Evolutionary conservation across 2,329 filamentous ascomycete species (phyloP).

Genomic region (Dothideomycetes sp.): DNA sequence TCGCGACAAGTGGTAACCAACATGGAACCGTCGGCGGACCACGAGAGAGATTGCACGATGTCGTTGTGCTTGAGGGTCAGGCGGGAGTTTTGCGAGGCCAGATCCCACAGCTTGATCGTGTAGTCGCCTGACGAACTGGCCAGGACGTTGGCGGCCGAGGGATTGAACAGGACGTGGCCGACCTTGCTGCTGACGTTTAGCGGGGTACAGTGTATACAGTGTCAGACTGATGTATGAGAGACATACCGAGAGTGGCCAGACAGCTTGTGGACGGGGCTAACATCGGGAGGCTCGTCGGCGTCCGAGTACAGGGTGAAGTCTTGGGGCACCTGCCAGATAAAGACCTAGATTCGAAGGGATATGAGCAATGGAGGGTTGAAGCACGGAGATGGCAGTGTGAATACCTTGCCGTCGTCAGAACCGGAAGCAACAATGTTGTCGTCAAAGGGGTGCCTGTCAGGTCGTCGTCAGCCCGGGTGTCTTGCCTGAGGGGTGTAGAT

Average conservation of each 20-base stretch:
- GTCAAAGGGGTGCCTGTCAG: slow-evolving; percentile 81
- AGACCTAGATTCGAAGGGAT: slow-evolving; percentile 59
- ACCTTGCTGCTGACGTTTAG: slow-evolving; percentile 62
- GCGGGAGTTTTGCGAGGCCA: slow-evolving; percentile 65
- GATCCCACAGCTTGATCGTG: slow-evolving; percentile 92
- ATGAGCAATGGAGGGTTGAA: no score
- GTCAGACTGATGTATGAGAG: background rate
- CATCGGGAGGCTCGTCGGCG: slow-evolving; percentile 70
- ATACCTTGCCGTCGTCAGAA: slow-evolving; percentile 85
- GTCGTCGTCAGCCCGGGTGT: slow-evolving; percentile 20
- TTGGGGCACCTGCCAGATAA: slow-evolving; percentile 89
- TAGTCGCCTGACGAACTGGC: slow-evolving; percentile 93
- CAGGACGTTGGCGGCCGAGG: slow-evolving; percentile 87
- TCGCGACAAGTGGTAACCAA: slow-evolving; percentile 90
- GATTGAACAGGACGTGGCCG: slow-evolving; percentile 96
- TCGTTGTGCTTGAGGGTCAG: slow-evolving; percentile 77
- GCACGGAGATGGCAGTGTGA: no score
- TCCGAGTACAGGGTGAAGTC: slow-evolving; percentile 79
- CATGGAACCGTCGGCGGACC: slow-evolving; percentile 81
- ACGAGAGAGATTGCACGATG: slow-evolving; percentile 90
- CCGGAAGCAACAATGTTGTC: slow-evolving; percentile 86
- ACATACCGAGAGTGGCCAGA: slow-evolving; percentile 74
- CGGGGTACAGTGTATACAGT: no score
- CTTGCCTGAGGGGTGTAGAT: slow-evolving; percentile 14
- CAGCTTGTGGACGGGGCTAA: slow-evolving; percentile 72